Evolutionary conservation across 2,329 filamentous ascomycete species (phyloP).

Genomic region (Plenodomus lindquistii): DNA sequence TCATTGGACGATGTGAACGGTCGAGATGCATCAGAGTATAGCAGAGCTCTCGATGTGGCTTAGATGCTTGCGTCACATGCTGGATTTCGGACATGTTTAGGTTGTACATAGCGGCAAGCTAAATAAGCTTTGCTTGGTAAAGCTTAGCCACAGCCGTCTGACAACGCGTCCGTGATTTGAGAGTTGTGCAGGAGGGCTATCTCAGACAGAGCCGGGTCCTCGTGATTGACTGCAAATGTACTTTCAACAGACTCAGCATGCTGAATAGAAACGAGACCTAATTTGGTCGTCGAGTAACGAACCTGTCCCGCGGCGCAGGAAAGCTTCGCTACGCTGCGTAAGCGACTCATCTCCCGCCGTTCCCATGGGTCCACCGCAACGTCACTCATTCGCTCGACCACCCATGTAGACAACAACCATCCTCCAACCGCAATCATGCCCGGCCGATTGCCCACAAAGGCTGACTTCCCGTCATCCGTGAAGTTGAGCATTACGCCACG

Average conservation of each 20-base stretch:
- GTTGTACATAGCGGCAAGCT: conserved; percentile 6
- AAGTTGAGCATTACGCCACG: conserved; percentile 50
- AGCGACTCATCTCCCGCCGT: conserved; percentile 17
- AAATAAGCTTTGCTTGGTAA: conserved; percentile 34
- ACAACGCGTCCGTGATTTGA: no score
- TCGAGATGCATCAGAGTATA: conserved; percentile 12
- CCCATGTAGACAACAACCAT: not conserved
- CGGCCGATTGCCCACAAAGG: conserved; percentile 48
- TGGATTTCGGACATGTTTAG: conserved; percentile 7
- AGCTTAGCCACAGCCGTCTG: conserved; percentile 23
- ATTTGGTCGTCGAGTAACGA: no score
- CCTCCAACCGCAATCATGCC: conserved; percentile 36
- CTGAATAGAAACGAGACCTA: no score
- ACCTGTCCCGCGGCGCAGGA: not conserved
- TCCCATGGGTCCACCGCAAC: conserved; percentile 9
- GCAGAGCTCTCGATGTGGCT: conserved; percentile 15
- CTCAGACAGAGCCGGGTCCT: no score
- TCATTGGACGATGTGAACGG: conserved; percentile 18
- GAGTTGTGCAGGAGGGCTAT: no score
- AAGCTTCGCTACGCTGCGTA: conserved; percentile 11
- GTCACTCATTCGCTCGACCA: conserved; percentile 9
- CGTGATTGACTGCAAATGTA: no score
- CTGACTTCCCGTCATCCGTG: conserved; percentile 49
- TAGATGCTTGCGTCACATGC: conserved; percentile 33
- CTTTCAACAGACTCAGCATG: no score